phyloP scores from a whole-genome alignment of 2,329 filamentous ascomycete genomes.

The Sclerotinia spermophila region DNA sequence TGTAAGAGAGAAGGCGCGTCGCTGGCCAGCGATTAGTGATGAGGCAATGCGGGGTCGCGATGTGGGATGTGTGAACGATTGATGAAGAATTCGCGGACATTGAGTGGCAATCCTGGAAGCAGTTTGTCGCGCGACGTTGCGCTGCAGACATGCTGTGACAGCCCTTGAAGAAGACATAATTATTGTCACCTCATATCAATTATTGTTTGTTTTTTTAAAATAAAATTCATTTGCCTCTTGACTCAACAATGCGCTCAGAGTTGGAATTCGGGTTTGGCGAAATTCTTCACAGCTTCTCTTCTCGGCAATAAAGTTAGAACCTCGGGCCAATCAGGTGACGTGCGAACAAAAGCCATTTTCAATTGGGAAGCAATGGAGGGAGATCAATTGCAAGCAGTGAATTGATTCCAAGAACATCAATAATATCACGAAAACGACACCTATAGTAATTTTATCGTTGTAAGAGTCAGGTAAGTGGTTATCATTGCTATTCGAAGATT shows the following conservation, averaged over 20 bases:
- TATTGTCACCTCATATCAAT: conserved; percentile 32
- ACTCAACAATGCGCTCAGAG: neutral
- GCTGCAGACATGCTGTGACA: conserved; percentile 30
- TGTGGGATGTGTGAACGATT: conserved; percentile 24
- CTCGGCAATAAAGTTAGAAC: conserved; percentile 15
- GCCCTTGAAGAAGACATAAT: conserved; percentile 34
- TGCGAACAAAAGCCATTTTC: conserved; percentile 20
- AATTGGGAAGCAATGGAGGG: no score
- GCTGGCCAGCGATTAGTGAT: conserved; percentile 28
- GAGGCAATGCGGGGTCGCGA: conserved; percentile 26
- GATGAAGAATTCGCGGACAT: conserved; percentile 20
- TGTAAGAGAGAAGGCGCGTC: conserved; percentile 45
- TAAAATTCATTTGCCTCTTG: neutral
- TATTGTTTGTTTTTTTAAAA: conserved; percentile 16
- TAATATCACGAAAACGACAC: neutral
- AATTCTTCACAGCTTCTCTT: conserved; percentile 17
- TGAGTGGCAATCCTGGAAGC: conserved; percentile 25
- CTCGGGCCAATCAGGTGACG: conserved; percentile 21
- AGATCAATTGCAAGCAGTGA: neutral
- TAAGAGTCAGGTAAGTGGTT: neutral
- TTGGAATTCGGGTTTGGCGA: neutral
- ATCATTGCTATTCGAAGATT: neutral
- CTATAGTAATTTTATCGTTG: neutral
- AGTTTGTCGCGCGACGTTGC: conserved; percentile 27
- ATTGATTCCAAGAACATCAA: neutral